Evolutionary conservation across 768 basidiomycete species (phyloP).

Genomic region (Termitomyces sp.): DNA sequence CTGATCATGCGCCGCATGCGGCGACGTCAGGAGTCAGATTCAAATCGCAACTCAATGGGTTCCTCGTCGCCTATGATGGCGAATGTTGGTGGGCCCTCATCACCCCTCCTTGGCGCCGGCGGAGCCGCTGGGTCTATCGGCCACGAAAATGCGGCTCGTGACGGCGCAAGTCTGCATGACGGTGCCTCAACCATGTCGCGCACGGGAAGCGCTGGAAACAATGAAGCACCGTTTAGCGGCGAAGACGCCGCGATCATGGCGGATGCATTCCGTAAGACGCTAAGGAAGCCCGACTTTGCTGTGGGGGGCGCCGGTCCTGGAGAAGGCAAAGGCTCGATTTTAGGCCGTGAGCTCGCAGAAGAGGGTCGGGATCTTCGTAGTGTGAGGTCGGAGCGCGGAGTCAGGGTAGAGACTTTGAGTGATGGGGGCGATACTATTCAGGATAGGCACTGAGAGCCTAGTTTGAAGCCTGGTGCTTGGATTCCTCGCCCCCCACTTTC

Average conservation of each 20-base stretch:
- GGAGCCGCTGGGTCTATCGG: conserved; percentile 25
- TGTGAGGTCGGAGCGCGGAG: conserved; percentile 74
- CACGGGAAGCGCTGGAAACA: conserved; percentile 51
- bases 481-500: neutral
- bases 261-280: conserved; percentile 82
- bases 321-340: conserved; percentile 33
- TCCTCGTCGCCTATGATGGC: conserved; percentile 82
- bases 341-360: conserved; percentile 77
- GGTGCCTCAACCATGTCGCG: conserved; percentile 70
- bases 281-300: conserved; percentile 88
- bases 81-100: conserved; percentile 35
- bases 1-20: conserved; percentile 68
- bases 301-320: conserved; percentile 64
- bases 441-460: conserved; percentile 29
- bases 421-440: conserved; percentile 45
- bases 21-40: conserved; percentile 35
- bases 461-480: conserved; percentile 3
- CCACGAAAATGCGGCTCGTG: conserved; percentile 16
- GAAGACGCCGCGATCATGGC: conserved; percentile 92
- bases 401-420: conserved; percentile 67
- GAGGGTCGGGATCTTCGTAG: conserved; percentile 87
- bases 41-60: conserved; percentile 71
- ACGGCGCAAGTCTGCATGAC: conserved; percentile 48
- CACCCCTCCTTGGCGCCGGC: conserved; percentile 26
- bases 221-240: conserved; percentile 67